Evolutionary conservation across 2,329 filamentous ascomycete species (phyloP).

Genomic region (Fusarium bactridioides): DNA sequence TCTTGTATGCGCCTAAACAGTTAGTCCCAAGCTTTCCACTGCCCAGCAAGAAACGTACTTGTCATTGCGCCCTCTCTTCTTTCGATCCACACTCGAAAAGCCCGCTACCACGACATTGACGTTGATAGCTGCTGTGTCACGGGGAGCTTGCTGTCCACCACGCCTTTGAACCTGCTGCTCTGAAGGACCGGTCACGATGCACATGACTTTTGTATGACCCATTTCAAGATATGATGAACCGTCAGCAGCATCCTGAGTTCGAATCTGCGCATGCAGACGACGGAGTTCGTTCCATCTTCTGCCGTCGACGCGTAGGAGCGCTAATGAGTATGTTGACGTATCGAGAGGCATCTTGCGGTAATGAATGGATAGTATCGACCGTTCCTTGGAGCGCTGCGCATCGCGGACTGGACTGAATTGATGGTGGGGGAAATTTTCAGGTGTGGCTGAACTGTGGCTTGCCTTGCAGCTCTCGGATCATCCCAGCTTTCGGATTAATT

Average conservation of each 20-base stretch:
- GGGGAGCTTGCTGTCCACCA: conserved; percentile 55
- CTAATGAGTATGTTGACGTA: conserved; percentile 88
- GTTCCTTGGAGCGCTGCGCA: not conserved
- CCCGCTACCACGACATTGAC: conserved; percentile 88
- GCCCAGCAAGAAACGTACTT: conserved; percentile 64
- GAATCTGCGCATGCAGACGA: conserved; percentile 85
- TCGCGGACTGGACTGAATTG: conserved; percentile 14
- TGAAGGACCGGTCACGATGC: conserved; percentile 84
- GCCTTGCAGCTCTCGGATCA: conserved; percentile 11
- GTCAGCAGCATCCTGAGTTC: conserved; percentile 90
- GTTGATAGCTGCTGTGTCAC: conserved; percentile 65
- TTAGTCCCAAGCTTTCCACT: not conserved
- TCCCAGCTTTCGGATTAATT: conserved; percentile 17
- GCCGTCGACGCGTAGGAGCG: conserved; percentile 81
- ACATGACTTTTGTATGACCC: conserved; percentile 97
- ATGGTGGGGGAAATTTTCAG: conserved; percentile 41
- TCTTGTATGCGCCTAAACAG: conserved; percentile 75
- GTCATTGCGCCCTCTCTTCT: conserved; percentile 76
- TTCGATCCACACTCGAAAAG: conserved; percentile 87
- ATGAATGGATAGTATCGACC: not conserved
- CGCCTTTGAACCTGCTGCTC: conserved; percentile 61
- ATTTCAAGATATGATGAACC: conserved; percentile 94
- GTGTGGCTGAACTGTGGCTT: conserved; percentile 39
- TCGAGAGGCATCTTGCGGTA: conserved; percentile 81
- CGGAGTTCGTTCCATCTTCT: conserved; percentile 98